Evolutionary conservation across 352 stramenopile species (phyloP), one percentile per base, ranked within the genome.

Genomic region (Thraustotheca clavata): DNA sequence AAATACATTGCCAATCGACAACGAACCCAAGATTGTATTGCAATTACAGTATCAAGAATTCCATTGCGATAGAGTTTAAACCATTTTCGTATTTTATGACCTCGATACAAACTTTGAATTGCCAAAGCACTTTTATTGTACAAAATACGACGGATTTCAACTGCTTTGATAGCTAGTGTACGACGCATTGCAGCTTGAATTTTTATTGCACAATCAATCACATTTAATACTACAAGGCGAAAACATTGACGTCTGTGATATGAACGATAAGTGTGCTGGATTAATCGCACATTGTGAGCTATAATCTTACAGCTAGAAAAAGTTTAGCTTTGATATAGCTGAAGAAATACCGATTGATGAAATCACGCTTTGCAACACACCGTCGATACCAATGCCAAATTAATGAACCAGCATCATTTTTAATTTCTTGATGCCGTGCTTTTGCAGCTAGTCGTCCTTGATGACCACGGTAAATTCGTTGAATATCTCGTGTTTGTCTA

Each of bases 81-180:
- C 76, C 18, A 49, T 11, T 16, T 72, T 72, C 4, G 62, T 70
- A 26, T 46, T 41, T 70, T 63, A 54, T 80, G 74, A 36, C 73
- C 77, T 2, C 77, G 69, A 76, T 80, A 90, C 38, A 88, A 73
- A 12, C 72, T 66, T 67, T 90, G 77, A 60, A 88, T 81, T 36
- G 59, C 70, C 59, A 73, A 4, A 76, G 72, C 12, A 27, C 55
- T 11, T 34, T 54, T 12, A 79, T n/a, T 26, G 69, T 70, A 75
- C 40, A 87, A 82, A 24, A 54, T 71, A 1, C 40, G 11, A 1
- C 41, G 69, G 7, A 49, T 66, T 0, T 33, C 40, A 2, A 73
- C 26, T 26, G 70, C 66, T 26, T 60, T 41, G 46, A 77, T 67
- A 20, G 70, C 68, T 16, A 74, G 18, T 2, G 60, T 41, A 20